Evolutionary conservation across 768 basidiomycete genomes (phyloP).

Genomic region (Boletus fagicola): DNA sequence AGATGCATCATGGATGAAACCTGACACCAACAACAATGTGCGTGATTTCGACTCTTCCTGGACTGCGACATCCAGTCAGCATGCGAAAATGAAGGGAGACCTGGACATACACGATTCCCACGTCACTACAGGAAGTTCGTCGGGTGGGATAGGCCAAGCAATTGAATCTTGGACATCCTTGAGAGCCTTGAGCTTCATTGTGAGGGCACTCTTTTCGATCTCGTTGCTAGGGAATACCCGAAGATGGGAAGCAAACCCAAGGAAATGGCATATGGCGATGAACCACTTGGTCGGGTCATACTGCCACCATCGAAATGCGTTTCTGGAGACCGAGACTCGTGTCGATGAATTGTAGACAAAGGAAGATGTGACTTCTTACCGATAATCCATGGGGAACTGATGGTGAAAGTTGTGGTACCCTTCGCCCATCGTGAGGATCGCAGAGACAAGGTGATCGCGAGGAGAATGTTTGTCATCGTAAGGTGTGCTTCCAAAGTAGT

Average conservation of each 20-base stretch:
- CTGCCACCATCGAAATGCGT: conserved; percentile 72
- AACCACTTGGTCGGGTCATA: conserved; percentile 79
- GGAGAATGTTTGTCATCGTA: conserved; percentile 81
- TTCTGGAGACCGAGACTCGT: conserved; percentile 36
- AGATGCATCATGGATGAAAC: conserved; percentile 85
- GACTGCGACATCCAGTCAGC: conserved; percentile 39
- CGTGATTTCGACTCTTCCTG: conserved; percentile 64
- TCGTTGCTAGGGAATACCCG: conserved; percentile 87
- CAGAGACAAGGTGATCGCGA: conserved; percentile 77
- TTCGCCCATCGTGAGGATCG: conserved; percentile 73
- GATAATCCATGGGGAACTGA: conserved; percentile 79
- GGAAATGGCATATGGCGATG: conserved; percentile 58
- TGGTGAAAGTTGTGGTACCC: conserved; percentile 79
- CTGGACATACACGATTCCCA: conserved; percentile 75
- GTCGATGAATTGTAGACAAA: conserved; percentile 3
- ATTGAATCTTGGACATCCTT: conserved; percentile 61
- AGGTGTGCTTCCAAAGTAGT: conserved; percentile 76
- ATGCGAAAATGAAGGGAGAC: not conserved
- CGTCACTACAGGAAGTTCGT: conserved; percentile 68
- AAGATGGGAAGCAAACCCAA: conserved; percentile 79
- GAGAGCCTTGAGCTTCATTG: conserved; percentile 80
- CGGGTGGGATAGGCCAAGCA: conserved; percentile 55
- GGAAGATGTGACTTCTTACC: conserved; percentile 10
- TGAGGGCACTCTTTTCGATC: conserved; percentile 74
- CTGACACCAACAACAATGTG: conserved; percentile 70